Conservation (phyloP, 257 asterid species). For the Solanum arcanum region DNA sequence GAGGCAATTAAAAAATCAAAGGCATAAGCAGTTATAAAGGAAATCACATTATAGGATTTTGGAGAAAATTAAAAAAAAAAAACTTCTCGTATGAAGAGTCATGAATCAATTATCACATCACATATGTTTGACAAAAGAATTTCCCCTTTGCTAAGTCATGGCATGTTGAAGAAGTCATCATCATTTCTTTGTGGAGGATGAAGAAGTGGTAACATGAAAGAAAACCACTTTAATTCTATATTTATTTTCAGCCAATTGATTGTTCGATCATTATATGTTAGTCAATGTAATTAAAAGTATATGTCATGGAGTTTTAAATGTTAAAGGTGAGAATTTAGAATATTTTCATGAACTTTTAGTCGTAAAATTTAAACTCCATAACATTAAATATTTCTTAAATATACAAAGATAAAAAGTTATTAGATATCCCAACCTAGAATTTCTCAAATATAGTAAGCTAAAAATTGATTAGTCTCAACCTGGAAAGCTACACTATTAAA, state of each 20-base stretch:
- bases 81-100: constrained; percentile 66
- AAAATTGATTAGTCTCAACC: neutral
- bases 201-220: constrained; percentile 39
- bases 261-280: neutral
- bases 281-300: too few relatives aligned
- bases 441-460: neutral
- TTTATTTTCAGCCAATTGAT: neutral
- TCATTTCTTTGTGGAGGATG: constrained; percentile 48
- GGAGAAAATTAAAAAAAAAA: constrained; percentile 59
- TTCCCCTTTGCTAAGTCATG: constrained; percentile 54
- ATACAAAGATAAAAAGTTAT: too few relatives aligned
- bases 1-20: constrained; percentile 61
- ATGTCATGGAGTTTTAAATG: too few relatives aligned
- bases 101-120: constrained; percentile 66
- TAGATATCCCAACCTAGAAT: neutral
- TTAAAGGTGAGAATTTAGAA: neutral
- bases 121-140: constrained; percentile 74
- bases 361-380: too few relatives aligned
- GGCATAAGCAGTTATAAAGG: constrained; percentile 60
- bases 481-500: neutral
- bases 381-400: neutral
- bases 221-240: neutral
- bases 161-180: constrained; percentile 86
- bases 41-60: constrained; percentile 72
- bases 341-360: neutral